Percentiles rank a stretch among this genome's conserved stretches.
phyloP scores from a whole-genome alignment of 257 asterid species.

The Buddleja alternifolia region DNA sequence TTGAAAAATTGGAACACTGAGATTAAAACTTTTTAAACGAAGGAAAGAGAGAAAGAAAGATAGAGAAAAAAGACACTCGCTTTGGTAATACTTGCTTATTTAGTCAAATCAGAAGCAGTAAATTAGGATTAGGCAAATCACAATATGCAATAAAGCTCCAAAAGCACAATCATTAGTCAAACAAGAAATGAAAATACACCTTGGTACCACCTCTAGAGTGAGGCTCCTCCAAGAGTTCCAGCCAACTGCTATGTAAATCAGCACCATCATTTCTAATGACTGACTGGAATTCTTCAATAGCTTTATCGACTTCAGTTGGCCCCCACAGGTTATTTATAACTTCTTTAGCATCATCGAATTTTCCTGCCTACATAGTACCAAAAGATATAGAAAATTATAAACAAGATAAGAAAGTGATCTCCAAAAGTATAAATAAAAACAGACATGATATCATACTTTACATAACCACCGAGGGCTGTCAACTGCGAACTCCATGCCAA shows the following conservation, averaged over 20 bases:
- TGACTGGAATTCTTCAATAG: slow-evolving; percentile 74
- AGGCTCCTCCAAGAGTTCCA: slow-evolving; percentile 78
- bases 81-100: neutral
- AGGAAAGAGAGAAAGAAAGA: too few relatives aligned
- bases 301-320: slow-evolving; percentile 59
- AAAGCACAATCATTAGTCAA: slow-evolving; percentile 15
- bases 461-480: slow-evolving; percentile 98
- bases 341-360: slow-evolving; percentile 65
- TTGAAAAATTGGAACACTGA: neutral
- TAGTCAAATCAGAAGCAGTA: neutral
- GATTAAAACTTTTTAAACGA: too few relatives aligned
- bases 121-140: neutral
- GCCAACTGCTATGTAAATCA: slow-evolving; percentile 80
- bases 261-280: slow-evolving; percentile 66
- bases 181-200: slow-evolving; percentile 48
- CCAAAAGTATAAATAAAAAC: neutral
- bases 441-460: slow-evolving; percentile 52
- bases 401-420: slow-evolving; percentile 14
- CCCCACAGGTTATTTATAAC: slow-evolving; percentile 74
- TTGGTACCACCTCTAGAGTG: slow-evolving; percentile 84
- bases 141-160: slow-evolving; percentile 21
- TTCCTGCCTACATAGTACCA: slow-evolving; percentile 60
- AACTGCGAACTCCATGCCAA: slow-evolving; percentile 86
- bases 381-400: slow-evolving; percentile 21
- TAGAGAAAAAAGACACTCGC: neutral